Base-by-base conservation (phyloP, 768 basidiomycete species). In the Boletus edulis region DNA sequence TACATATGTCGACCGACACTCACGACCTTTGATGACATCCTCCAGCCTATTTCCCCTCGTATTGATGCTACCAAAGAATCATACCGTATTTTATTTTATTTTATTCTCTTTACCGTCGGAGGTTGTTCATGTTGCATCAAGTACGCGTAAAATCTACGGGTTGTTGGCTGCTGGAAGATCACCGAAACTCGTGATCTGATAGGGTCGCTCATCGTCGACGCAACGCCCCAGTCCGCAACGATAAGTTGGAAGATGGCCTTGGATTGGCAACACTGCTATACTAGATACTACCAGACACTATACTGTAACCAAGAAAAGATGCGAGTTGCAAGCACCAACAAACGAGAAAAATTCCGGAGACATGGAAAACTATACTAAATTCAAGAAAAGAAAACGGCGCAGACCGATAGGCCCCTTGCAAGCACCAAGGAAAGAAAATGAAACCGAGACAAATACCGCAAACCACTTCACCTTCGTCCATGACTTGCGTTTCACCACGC, bases 1-100 rank as follows among this genome's bases (percentile, higher is more conserved):
- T 22, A 22, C 22, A n/a, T n/a, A n/a, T 3, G 22, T 51, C 44
- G 32, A 52, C 24, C 52, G 55, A 58, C 56, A 56, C 56, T 66
- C 63, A 71, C 52, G 55, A 58, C 56, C 40, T 48, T 61, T 66
- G 62, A 72, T 57, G 66, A 72, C 54, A 54, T 52, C 47, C 35
- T 54, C 57, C 58, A 63, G 50, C 56, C 66, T 62, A 61, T 49
- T 32, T 22, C 48, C 45, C 15, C 49, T 49, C 52, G 56, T 59
- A 55, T 52, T 46, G 52, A 61, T 68, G 61, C 58, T 53, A 46
- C n/a, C 48, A 38, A 52, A 61, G 59, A 62, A 57, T 22, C 47
- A 41, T 55, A 49, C 49, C 51, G 27, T 60, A 24, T 59, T 54
- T 17, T 38, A 11, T 38, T 38, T 59, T 48, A 39, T 57, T 52